Conservation (phyloP, 2,329 filamentous ascomycete species). For the Ophiostoma pallidulum region DNA sequence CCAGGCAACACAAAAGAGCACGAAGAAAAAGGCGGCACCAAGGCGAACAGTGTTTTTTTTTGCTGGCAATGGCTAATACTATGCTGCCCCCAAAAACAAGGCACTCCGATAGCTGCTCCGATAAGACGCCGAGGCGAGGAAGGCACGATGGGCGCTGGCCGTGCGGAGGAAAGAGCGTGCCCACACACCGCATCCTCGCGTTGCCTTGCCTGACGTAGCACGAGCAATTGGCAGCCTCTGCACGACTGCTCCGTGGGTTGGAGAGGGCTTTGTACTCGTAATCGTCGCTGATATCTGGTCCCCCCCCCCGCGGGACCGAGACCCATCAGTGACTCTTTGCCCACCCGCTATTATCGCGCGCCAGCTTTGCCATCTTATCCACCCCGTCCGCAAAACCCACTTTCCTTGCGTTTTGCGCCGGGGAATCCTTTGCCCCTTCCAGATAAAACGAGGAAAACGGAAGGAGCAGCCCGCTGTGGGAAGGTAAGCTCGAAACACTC, state of each 20-base stretch:
- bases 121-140: background rate
- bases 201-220: background rate
- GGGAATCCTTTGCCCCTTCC: slow-evolving; percentile 7
- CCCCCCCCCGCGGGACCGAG: too few species aligned
- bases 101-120: background rate
- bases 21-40: background rate
- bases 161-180: background rate
- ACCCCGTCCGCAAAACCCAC: too few species aligned
- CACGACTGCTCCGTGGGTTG: too few species aligned
- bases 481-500: slow-evolving; percentile 7
- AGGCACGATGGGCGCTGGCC: background rate
- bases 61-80: too few species aligned
- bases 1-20: too few species aligned
- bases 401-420: slow-evolving; percentile 3
- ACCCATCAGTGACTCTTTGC: background rate
- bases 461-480: background rate
- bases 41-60: background rate
- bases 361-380: too few species aligned
- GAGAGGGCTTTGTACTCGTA: too few species aligned
- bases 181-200: background rate
- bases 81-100: too few species aligned
- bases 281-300: too few species aligned
- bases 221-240: too few species aligned
- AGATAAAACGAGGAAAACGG: slow-evolving; percentile 6
- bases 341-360: slow-evolving; percentile 6